Percentiles rank a stretch among this genome's conserved stretches.
Evolutionary conservation across 345 rosid genomes (phyloP).

Genomic region (Syzygium aqueum): DNA sequence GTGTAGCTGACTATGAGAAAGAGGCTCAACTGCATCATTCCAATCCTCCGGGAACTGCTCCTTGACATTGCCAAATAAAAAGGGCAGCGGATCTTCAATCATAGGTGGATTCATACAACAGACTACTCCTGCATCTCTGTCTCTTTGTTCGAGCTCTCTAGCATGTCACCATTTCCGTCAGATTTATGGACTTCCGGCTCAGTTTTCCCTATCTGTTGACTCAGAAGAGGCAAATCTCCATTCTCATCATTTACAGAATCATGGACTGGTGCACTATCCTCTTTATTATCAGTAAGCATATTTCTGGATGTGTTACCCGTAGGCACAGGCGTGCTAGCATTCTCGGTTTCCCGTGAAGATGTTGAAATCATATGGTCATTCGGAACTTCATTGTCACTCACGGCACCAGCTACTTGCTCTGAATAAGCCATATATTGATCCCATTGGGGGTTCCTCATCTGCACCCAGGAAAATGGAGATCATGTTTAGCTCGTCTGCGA

Average conservation of each 20-base stretch:
- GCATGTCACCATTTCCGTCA: not conserved
- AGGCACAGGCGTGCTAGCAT: constrained; percentile 21
- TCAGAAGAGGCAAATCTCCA: constrained; percentile 9
- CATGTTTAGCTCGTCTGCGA: not conserved
- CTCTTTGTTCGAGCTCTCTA: constrained; percentile 16
- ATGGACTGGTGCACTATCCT: constrained; percentile 21
- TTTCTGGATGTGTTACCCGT: constrained; percentile 15
- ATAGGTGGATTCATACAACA: not conserved
- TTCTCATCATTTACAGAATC: constrained; percentile 16
- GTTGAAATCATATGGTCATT: not conserved
- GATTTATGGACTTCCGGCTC: constrained; percentile 7
- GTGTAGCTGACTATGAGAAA: not conserved
- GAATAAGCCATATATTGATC: constrained; percentile 33
- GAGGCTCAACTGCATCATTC: not conserved
- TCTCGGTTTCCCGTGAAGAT: constrained; percentile 6
- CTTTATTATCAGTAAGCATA: constrained; percentile 5
- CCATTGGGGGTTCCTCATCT: constrained; percentile 27
- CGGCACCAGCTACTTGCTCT: not conserved
- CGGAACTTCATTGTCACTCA: not conserved
- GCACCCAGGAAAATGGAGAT: not conserved
- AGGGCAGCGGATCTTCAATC: not conserved
- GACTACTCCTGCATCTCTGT: not conserved
- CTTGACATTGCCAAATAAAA: not conserved
- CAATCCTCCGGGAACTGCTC: not conserved
- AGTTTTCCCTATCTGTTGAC: constrained; percentile 2